Evolutionary conservation across 1,284 basidiomycete genomes (phyloP).

Genomic region (Thecaphora thlaspeos): DNA sequence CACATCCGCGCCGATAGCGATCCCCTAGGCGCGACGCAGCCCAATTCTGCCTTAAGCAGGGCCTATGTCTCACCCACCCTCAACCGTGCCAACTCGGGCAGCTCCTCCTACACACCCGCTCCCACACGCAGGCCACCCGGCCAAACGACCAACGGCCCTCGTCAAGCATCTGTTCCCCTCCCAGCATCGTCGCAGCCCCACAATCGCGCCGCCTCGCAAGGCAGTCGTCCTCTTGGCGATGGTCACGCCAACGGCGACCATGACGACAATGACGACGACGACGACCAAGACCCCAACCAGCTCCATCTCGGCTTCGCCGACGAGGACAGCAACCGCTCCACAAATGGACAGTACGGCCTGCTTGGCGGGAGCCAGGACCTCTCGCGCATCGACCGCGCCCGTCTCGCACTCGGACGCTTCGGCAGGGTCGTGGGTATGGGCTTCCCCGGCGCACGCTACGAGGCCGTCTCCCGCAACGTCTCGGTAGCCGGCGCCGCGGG

Average conservation of each 20-base stretch:
- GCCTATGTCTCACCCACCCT: constrained; percentile 2
- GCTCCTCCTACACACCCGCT: too few species aligned
- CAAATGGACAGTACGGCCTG: neutral
- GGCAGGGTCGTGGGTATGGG: constrained; percentile 54
- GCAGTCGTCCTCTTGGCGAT: neutral
- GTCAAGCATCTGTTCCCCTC: too few species aligned
- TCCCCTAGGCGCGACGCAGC: constrained; percentile 20
- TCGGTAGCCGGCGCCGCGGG: constrained; percentile 10
- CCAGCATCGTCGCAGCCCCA: neutral
- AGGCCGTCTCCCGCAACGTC: constrained; percentile 2
- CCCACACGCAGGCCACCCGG: too few species aligned
- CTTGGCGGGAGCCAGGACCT: neutral
- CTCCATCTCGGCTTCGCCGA: constrained; percentile 25
- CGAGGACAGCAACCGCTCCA: constrained; percentile 9
- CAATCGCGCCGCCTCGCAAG: neutral
- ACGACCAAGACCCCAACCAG: neutral
- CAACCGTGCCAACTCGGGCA: constrained; percentile 1
- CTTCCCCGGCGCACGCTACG: constrained; percentile 52
- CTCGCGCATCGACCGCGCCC: constrained; percentile 29
- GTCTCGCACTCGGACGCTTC: constrained; percentile 46
- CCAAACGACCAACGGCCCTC: too few species aligned
- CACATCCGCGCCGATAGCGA: constrained; percentile 11
- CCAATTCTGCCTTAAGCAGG: constrained; percentile 2
- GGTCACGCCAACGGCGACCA: neutral
- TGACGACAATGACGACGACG: neutral